Conservation (phyloP, 2,329 filamentous ascomycete species). For the Pestalotiopsis sp. region DNA sequence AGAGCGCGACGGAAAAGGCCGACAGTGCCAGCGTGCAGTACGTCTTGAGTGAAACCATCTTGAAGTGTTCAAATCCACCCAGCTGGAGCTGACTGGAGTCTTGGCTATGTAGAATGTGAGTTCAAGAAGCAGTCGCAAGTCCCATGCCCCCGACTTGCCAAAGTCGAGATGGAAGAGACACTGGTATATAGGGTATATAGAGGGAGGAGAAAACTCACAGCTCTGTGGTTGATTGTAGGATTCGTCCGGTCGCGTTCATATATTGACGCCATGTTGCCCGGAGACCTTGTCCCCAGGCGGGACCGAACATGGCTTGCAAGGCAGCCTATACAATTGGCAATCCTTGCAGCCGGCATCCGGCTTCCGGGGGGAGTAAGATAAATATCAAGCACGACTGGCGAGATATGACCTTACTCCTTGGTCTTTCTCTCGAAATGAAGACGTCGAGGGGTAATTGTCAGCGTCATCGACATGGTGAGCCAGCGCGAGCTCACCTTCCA, state of each 20-base stretch:
- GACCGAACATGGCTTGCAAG: neutral
- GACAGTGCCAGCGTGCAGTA: constrained; percentile 3
- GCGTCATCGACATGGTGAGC: neutral
- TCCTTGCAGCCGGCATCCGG: neutral
- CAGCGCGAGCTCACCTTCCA: neutral
- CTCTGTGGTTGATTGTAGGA: neutral
- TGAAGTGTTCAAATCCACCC: neutral
- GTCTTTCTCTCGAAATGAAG: neutral
- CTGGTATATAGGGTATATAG: neutral
- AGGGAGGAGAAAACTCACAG: neutral
- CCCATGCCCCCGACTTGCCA: neutral
- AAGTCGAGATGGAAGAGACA: neutral
- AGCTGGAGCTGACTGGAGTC: neutral
- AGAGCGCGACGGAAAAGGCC: neutral
- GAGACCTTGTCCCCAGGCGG: neutral
- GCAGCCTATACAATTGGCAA: neutral
- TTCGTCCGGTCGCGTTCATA: neutral
- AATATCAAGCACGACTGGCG: too few relatives aligned
- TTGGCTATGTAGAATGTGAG: neutral
- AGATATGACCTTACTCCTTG: neutral
- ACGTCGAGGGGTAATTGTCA: neutral
- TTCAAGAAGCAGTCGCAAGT: neutral
- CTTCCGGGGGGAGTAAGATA: neutral
- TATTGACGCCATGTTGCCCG: neutral
- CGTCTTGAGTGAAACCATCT: constrained; percentile 8